A percentile compares a stretch with the other conserved stretches of the same genome.
Conservation (phyloP, 129 eudicot genomes). For the Chrysanthemum lavandulifolium region DNA sequence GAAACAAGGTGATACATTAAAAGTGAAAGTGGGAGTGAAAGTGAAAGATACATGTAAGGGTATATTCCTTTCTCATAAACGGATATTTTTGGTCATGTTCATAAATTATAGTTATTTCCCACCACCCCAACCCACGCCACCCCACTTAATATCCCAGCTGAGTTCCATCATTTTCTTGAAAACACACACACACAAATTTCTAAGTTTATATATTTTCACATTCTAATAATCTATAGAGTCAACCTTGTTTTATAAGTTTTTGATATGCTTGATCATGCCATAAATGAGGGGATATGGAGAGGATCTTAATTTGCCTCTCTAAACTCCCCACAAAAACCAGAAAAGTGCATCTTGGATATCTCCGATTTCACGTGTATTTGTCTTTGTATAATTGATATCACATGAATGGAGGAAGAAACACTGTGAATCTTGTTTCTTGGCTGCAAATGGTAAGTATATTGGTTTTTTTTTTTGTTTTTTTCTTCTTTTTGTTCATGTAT, state of each 20-base stretch:
- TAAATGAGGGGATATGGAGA: conserved; percentile 61
- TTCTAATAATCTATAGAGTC: not conserved
- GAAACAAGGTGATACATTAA: not conserved
- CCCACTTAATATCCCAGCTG: conserved; percentile 21
- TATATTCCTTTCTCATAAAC: conserved; percentile 23
- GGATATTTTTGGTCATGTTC: conserved; percentile 15
- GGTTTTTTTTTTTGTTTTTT: not conserved
- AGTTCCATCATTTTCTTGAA: conserved; percentile 30
- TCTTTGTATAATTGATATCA: conserved; percentile 7
- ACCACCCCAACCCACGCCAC: too few relatives aligned
- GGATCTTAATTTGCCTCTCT: conserved; percentile 65
- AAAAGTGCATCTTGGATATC: conserved; percentile 15
- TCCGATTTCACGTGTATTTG: conserved; percentile 5
- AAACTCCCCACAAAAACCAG: conserved; percentile 31
- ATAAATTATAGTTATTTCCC: too few relatives aligned
- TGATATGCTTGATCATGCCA: conserved; percentile 61
- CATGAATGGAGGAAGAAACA: conserved; percentile 24
- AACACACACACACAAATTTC: conserved; percentile 21
- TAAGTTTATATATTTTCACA: not conserved
- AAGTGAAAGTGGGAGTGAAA: not conserved
- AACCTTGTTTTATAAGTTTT: not conserved
- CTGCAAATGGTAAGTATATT: conserved; percentile 32
- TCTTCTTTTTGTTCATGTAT: not conserved
- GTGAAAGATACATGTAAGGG: conserved; percentile 3
- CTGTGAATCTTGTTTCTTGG: conserved; percentile 13